Conservation (phyloP, 306 rosid species). For the Purshia tridentata region DNA sequence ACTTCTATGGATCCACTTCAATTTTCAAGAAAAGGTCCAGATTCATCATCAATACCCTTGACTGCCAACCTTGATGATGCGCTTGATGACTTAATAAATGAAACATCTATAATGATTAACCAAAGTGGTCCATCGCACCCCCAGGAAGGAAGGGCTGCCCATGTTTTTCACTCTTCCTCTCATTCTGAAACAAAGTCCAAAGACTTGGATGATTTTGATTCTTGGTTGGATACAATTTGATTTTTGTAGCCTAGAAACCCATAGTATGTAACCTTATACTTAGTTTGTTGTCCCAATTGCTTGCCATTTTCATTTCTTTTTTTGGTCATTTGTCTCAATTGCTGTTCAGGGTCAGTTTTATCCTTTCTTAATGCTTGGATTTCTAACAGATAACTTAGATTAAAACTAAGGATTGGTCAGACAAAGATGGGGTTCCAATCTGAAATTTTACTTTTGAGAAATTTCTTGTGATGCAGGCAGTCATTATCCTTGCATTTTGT, state of each 20-base stretch:
- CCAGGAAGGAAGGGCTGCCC: conserved; percentile 30
- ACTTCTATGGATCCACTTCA: conserved; percentile 28
- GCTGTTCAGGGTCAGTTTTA: neutral
- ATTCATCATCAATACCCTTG: conserved; percentile 22
- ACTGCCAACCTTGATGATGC: conserved; percentile 55
- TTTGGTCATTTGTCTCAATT: neutral
- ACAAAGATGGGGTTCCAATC: no score
- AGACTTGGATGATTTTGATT: conserved; percentile 58
- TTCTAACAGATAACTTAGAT: neutral
- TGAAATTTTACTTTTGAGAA: no score
- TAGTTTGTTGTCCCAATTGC: neutral
- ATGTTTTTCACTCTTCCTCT: conserved; percentile 36
- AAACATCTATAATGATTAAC: conserved; percentile 46
- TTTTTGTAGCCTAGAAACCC: neutral
- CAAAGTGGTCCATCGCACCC: conserved; percentile 27
- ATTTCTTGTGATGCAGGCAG: neutral
- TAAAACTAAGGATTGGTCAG: neutral
- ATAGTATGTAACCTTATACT: neutral
- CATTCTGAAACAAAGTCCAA: conserved; percentile 43
- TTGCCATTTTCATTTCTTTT: neutral
- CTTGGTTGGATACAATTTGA: conserved; percentile 78
- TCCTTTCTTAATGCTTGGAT: neutral
- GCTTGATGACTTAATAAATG: conserved; percentile 68
- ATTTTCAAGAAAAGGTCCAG: conserved; percentile 32
- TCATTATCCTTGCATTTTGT: neutral